phyloP scores from a whole-genome alignment of 495 filamentous ascomycete genomes.

The Penicillium dipodomyicola region DNA sequence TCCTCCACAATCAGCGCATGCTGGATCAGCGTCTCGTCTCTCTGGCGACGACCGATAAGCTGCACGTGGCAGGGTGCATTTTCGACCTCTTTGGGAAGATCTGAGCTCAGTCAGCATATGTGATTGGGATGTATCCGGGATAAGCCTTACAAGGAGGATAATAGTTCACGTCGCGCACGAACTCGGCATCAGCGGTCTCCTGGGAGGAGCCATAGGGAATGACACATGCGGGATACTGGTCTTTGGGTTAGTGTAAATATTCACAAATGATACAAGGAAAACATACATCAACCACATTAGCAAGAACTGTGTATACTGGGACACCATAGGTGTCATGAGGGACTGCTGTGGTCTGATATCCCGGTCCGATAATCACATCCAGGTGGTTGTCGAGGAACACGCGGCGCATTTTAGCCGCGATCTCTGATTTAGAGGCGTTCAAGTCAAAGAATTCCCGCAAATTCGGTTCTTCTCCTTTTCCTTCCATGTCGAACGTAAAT shows the following conservation, averaged over 20 bases:
- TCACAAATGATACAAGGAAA: neutral
- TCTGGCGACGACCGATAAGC: neutral
- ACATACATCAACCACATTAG: conserved; percentile 53
- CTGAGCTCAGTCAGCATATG: neutral
- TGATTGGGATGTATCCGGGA: neutral
- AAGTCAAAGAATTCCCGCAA: neutral
- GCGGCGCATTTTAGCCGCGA: neutral
- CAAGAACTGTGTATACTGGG: conserved; percentile 47
- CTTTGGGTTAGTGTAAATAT: neutral
- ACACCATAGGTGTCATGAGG: conserved; percentile 48
- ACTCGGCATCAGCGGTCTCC: neutral
- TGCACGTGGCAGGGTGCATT: neutral
- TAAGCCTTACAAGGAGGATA: neutral
- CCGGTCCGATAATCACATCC: conserved; percentile 47
- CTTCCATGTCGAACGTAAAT: neutral
- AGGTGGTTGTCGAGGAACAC: conserved; percentile 21
- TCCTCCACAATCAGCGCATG: neutral
- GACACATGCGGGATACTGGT: conserved; percentile 36
- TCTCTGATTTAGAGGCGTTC: neutral
- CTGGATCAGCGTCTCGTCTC: neutral
- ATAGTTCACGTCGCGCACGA: neutral
- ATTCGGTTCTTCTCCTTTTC: neutral
- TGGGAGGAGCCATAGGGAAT: conserved; percentile 21
- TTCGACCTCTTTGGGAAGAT: neutral
- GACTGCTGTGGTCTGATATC: conserved; percentile 47